phyloP scores from a whole-genome alignment of 768 basidiomycete species.

The Boletellus emodensis region DNA sequence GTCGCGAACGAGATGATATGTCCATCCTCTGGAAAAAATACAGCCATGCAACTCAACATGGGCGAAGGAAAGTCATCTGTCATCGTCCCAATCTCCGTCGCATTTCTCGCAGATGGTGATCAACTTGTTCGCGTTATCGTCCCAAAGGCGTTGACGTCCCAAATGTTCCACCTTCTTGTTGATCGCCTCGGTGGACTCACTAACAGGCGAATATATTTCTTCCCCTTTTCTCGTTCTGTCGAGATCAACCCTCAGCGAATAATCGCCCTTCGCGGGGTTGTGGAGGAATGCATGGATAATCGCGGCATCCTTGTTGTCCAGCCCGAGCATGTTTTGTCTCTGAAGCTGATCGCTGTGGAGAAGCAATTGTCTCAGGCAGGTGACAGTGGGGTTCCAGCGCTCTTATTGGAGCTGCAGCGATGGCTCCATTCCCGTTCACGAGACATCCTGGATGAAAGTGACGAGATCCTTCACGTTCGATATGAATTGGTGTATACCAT shows the following conservation, averaged over 20 bases:
- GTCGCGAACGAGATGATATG: slow-evolving; percentile 32
- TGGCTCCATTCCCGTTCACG: slow-evolving; percentile 20
- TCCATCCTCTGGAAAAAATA: slow-evolving; percentile 29
- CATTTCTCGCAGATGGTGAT: slow-evolving; percentile 25
- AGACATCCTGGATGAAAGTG: slow-evolving; percentile 23
- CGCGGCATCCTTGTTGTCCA: slow-evolving; percentile 44
- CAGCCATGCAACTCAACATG: slow-evolving; percentile 49
- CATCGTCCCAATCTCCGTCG: slow-evolving; percentile 32
- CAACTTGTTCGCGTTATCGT: slow-evolving; percentile 31
- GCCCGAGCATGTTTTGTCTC: slow-evolving; percentile 50
- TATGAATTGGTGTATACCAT: slow-evolving; percentile 49
- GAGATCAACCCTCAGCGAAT: slow-evolving; percentile 19
- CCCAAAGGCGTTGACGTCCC: slow-evolving; percentile 29
- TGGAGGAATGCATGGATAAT: slow-evolving; percentile 30
- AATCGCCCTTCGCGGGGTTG: background rate
- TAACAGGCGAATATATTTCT: slow-evolving; percentile 31
- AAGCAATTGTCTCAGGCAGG: slow-evolving; percentile 10
- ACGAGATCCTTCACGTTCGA: slow-evolving; percentile 40
- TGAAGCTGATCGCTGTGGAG: slow-evolving; percentile 36
- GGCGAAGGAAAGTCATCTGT: slow-evolving; percentile 50
- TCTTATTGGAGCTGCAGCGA: slow-evolving; percentile 17
- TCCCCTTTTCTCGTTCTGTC: slow-evolving; percentile 31
- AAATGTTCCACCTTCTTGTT: slow-evolving; percentile 34
- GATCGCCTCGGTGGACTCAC: slow-evolving; percentile 29
- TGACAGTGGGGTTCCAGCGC: slow-evolving; percentile 9